A percentile compares a stretch with the other conserved stretches of the same genome.
Evolutionary conservation across 2,329 filamentous ascomycete species (phyloP).

Genomic region (Xylariaceae sp.): DNA sequence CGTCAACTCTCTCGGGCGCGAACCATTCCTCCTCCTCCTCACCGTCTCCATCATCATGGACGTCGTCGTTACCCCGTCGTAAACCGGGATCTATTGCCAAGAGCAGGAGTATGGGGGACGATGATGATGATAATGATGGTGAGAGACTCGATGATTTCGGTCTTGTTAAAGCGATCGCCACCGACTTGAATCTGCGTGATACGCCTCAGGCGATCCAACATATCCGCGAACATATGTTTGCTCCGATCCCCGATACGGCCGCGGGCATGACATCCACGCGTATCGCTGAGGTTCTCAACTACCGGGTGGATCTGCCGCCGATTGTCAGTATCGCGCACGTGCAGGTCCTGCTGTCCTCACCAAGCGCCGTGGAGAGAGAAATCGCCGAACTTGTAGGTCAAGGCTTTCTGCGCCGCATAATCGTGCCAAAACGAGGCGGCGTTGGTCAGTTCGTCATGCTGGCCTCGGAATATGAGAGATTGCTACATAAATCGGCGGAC

Average conservation of each 20-base stretch:
- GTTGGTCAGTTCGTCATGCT: constrained; percentile 62
- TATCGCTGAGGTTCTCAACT: constrained; percentile 59
- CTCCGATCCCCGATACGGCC: constrained; percentile 50
- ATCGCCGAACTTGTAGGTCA: constrained; percentile 54
- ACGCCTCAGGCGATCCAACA: constrained; percentile 61
- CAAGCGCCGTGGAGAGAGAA: constrained; percentile 63
- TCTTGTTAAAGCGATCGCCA: constrained; percentile 48
- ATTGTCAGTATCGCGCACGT: constrained; percentile 63
- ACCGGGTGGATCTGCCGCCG: constrained; percentile 53
- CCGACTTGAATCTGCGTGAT: constrained; percentile 54
- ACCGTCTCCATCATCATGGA: constrained; percentile 21
- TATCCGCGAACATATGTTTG: constrained; percentile 59
- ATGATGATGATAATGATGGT: constrained; percentile 31
- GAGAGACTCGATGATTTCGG: constrained; percentile 57
- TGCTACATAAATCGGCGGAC: constrained; percentile 36
- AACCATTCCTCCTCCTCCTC: constrained; percentile 22
- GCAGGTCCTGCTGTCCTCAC: constrained; percentile 55
- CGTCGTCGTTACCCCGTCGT: constrained; percentile 26
- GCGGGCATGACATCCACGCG: constrained; percentile 60
- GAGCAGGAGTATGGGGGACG: constrained; percentile 15
- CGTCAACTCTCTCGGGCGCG: constrained; percentile 20
- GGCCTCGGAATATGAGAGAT: constrained; percentile 48
- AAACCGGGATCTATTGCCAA: constrained; percentile 19
- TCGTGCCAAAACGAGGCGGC: constrained; percentile 55
- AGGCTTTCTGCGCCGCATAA: constrained; percentile 56